Evolutionary conservation across 1,139 yeast genomes (phyloP), one percentile per base, ranked within the genome.

Genomic region (Kodamaea arcana): DNA sequence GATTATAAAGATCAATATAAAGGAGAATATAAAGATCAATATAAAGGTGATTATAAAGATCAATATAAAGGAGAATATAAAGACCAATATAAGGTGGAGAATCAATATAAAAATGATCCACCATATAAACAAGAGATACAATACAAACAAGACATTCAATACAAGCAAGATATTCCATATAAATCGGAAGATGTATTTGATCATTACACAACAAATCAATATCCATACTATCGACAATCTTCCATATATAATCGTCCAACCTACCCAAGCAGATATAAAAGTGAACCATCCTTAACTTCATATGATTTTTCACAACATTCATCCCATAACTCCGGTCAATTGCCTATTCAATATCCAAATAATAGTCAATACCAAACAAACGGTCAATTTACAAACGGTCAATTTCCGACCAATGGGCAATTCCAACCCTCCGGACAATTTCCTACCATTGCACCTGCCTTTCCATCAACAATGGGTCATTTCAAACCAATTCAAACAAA

Each of bases 401-500:
- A 3, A 10, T 9, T 4, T 9, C 16, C 16, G 10, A n/a, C n/a
- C n/a, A n/a, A n/a, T n/a, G n/a, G n/a, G n/a, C n/a, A n/a, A n/a
- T n/a, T n/a, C n/a, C n/a, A n/a, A n/a, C n/a, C n/a, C n/a, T n/a
- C n/a, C n/a, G 24, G 32, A 27, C 18, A 15, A 15, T 24, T 20
- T n/a, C 22, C 17, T 17, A 14, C 9, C 32, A n/a, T 23, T 27
- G 22, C 34, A 16, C 23, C 33, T 8, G 29, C 32, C 4, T 29
- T 33, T 15, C 40, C 37, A 4, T 27, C 40, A 1, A 26, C 35
- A 3, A 30, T 31, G 18, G 32, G 25, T 11, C 47, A 57, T 34
- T 65, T 55, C 49, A 61, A 60, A 37, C 72, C 72, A 5, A 58
- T 52, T 5, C 60, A 58, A 30, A 63, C 71, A 9, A 65, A 65